Evolutionary conservation across 2,329 filamentous ascomycete species (phyloP), one percentile per base, ranked within the genome.

Genomic region (Cladosporium velox): DNA sequence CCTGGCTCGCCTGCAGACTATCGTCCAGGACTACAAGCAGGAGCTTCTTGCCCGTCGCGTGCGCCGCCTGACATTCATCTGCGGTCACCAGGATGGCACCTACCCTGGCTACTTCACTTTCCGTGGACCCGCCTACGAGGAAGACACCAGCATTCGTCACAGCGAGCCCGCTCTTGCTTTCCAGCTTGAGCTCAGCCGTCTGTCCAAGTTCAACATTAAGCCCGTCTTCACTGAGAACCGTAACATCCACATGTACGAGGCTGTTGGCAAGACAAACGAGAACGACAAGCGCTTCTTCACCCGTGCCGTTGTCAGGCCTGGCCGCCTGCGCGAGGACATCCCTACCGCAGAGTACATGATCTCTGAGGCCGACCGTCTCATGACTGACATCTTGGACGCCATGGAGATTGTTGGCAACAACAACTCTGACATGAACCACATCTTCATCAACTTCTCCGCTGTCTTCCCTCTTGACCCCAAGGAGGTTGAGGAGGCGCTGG

Each of bases 371-470:
- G 94, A 99, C 76, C 90, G 95, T 70, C 86, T 98, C 73, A 93
- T 99, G 87, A 98, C 92, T 78, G 95, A 99, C 77, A 98, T 99
- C 75, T 88, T 98, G 62, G 95, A 99, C 77, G 95, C 95, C 54
- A 85, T 99, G 66, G 95, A 99, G 85, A 97, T 99, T 74, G 96
- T 97, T 76, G 95, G 95, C 77, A 97, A 97, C 86, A 98, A 97
- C 84, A 96, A 96, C 83, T 97, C 95, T 61, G 95, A 99, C 85
- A 86, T 99, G 77, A 99, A 99, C 85, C 95, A 99, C 83, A 95
- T 99, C 86, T 99, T 99, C 85, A 95, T 99, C 86, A 98, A 99
- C 87, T 99, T 99, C 84, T 95, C 92, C 0, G 92, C 93, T 11
- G 91, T 97, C 67, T 98, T 99, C 88, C 92, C 93, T 77, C 88